Evolutionary conservation across 2,329 filamentous ascomycete species (phyloP).

Genomic region (Fusarium sp.): DNA sequence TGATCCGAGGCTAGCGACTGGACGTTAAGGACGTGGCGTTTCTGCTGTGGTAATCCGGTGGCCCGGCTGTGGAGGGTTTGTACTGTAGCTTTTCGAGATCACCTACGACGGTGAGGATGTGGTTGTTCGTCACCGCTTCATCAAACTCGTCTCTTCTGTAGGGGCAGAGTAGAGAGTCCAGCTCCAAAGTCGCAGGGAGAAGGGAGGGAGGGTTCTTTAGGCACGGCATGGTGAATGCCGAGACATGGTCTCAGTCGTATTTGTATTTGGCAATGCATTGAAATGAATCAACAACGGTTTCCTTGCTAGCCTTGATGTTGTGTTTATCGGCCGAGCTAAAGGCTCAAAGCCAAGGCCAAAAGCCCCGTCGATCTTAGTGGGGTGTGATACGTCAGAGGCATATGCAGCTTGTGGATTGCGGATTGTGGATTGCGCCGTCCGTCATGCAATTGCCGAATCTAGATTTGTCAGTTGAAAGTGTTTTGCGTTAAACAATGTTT

Average conservation of each 20-base stretch:
- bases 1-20: slow-evolving; percentile 26
- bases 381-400: slow-evolving; percentile 30
- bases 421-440: too few relatives aligned
- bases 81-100: slow-evolving; percentile 3
- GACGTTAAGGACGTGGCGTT: slow-evolving; percentile 29
- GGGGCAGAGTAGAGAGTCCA: slow-evolving; percentile 3
- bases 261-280: background rate
- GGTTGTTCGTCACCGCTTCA: slow-evolving; percentile 3
- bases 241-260: slow-evolving; percentile 4
- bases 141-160: background rate
- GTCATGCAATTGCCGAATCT: slow-evolving; percentile 11
- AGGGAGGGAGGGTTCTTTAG: background rate
- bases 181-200: slow-evolving; percentile 1
- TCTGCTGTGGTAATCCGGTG: slow-evolving; percentile 9
- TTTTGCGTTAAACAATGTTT: background rate
- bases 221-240: slow-evolving; percentile 10
- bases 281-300: too few relatives aligned
- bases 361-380: slow-evolving; percentile 19
- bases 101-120: background rate
- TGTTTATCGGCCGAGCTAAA: too few relatives aligned
- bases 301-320: too few relatives aligned
- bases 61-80: slow-evolving; percentile 17
- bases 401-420: too few relatives aligned
- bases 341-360: background rate
- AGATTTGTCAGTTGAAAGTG: background rate